Evolutionary conservation across 306 rosid species (phyloP).

Genomic region (Lagenaria siceraria): DNA sequence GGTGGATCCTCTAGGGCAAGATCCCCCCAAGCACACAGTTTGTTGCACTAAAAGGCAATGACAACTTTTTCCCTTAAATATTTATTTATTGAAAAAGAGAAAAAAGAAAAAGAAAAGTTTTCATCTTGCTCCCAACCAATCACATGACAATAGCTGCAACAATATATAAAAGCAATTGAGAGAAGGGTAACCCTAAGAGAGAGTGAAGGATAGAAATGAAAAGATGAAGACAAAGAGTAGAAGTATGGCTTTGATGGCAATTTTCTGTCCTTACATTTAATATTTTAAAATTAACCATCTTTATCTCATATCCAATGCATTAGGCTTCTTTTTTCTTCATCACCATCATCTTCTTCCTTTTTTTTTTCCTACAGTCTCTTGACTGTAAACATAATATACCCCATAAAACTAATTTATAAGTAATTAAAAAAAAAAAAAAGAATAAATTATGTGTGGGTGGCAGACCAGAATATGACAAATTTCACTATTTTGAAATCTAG

Average conservation of each 20-base stretch:
- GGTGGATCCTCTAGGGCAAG: too few relatives aligned
- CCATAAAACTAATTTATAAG: neutral
- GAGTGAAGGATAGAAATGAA: constrained; percentile 2
- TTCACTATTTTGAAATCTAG: neutral
- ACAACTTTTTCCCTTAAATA: too few relatives aligned
- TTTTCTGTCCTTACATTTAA: constrained; percentile 8
- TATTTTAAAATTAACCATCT: neutral
- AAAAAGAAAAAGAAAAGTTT: too few relatives aligned
- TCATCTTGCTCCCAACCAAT: too few relatives aligned
- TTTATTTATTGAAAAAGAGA: too few relatives aligned
- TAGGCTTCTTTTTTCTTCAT: neutral
- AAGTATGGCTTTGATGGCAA: constrained; percentile 12
- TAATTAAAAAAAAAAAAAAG: neutral
- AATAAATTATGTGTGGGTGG: neutral
- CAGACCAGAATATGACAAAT: neutral
- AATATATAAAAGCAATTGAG: too few relatives aligned
- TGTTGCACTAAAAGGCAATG: too few relatives aligned
- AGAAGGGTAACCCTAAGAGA: too few relatives aligned
- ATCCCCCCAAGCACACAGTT: too few relatives aligned
- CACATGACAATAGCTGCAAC: too few relatives aligned
- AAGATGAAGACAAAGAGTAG: constrained; percentile 2
- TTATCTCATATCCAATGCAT: neutral
- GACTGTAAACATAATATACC: neutral
- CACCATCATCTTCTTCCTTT: neutral
- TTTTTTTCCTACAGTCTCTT: neutral